Base-by-base conservation (phyloP, 768 basidiomycete species). In the Porphyrellus cyaneotinctus region DNA sequence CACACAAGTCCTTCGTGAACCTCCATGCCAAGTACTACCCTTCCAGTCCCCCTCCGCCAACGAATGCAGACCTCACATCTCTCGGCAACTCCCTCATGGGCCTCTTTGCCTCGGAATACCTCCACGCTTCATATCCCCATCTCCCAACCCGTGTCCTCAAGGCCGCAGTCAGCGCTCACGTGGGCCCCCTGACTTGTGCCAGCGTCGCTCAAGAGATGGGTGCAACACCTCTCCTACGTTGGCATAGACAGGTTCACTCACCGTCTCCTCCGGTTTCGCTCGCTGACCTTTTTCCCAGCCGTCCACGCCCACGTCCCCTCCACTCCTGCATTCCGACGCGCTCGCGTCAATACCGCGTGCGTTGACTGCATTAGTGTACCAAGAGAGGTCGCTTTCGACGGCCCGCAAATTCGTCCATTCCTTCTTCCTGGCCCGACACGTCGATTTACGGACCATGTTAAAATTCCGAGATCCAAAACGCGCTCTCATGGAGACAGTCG, bases 131-230 rank as follows among this genome's bases (percentile, higher is more conserved):
- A 41, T 97, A 88, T 69, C 95, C 95, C 0, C 86, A 95, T 64
- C 79, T 98, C 24, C 95, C 95, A 2, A 93, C 91, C 20, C 84
- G 91, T 49, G 93, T 93, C 22, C 72, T 91, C 60, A 95, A 97
- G 72, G 88, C 91, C 7, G 93, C 91, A 14, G 83, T 95, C 52
- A 93, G 90, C 37, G 91, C 93, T 49, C 90, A 91, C 69, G 95
- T 94, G 30, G 95, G 95, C 14, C 85, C 91, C 15, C 73, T 81
- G 58, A 85, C 88, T 6, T 92, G 91, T 63, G 84, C 89, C 36
- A 83, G 78, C 58, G 85, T 97, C 45, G 95, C 95, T 23, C 82
- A 84, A 52, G 89, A 93, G 71, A 85, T 87, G 77, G 92, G 91
- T 55, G 88, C 85, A 18, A 70, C 79, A 20, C 84, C 85, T 4